These are phyloP conservation scores for Suhomyces panamericanus DNA, from an alignment of 1,139 yeast species.

Conservation along the genomic window DNA sequence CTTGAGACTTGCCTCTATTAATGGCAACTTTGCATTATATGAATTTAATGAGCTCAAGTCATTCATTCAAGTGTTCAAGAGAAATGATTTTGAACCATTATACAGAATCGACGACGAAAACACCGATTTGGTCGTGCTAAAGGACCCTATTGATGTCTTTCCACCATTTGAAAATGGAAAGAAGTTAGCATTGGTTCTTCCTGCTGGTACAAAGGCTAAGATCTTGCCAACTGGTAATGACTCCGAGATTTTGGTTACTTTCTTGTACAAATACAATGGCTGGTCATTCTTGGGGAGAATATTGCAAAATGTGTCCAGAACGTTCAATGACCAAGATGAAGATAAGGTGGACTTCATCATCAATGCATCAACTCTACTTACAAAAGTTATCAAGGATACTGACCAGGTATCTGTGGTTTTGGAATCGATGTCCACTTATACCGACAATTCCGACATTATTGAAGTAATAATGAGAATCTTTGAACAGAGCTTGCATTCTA, in stretches of 20 bases:
- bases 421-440: constrained; percentile 56
- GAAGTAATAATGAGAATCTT: constrained; percentile 65
- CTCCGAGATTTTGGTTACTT: constrained; percentile 59
- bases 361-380: constrained; percentile 53
- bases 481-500: constrained; percentile 64
- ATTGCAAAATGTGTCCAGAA: constrained; percentile 58
- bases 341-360: constrained; percentile 41
- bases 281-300: constrained; percentile 85
- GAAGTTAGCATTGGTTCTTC: constrained; percentile 45
- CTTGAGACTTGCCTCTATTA: constrained; percentile 59
- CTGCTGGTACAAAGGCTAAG: constrained; percentile 68
- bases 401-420: constrained; percentile 44
- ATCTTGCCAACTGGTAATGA: constrained; percentile 51
- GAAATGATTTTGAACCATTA: constrained; percentile 35
- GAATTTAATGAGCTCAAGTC: constrained; percentile 62
- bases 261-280: constrained; percentile 75
- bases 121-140: constrained; percentile 51
- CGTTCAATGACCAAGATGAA: constrained; percentile 34
- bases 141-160: constrained; percentile 40
- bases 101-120: constrained; percentile 53
- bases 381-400: constrained; percentile 48
- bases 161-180: constrained; percentile 53
- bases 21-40: constrained; percentile 65
- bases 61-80: constrained; percentile 50
- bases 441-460: constrained; percentile 67